phyloP scores from a whole-genome alignment of 306 rosid genomes.

The Quercus aquifolioides region DNA sequence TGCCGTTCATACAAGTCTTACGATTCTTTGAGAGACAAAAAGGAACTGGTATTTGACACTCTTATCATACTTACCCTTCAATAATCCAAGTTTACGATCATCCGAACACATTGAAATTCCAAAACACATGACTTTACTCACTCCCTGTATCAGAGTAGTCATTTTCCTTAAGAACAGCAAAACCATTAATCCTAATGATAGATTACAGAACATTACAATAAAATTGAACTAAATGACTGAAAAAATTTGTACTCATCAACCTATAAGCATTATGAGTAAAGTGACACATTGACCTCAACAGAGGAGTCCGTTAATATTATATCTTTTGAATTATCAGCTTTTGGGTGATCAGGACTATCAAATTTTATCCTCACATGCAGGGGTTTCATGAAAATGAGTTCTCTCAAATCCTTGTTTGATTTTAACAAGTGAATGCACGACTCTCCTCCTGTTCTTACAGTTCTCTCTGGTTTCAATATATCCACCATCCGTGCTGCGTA shows the following conservation, averaged over 20 bases:
- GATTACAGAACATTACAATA: not conserved
- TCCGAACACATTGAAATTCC: not conserved
- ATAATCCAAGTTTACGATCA: not conserved
- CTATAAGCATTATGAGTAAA: conserved; percentile 27
- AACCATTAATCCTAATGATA: not conserved
- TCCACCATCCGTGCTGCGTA: conserved; percentile 60
- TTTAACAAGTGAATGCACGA: conserved; percentile 52
- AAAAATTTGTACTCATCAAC: not conserved
- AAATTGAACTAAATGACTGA: not conserved
- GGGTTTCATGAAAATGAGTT: conserved; percentile 61
- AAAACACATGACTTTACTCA: not conserved
- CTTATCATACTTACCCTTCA: not conserved
- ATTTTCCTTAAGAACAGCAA: not conserved
- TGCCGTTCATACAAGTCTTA: not conserved
- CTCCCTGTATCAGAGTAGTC: too few species aligned
- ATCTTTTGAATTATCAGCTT: conserved; percentile 65
- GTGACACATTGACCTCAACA: conserved; percentile 54
- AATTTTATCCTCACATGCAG: conserved; percentile 68
- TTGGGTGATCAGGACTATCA: conserved; percentile 55
- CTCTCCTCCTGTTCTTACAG: conserved; percentile 49
- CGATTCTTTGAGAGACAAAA: not conserved
- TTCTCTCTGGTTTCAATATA: conserved; percentile 42
- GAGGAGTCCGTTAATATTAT: conserved; percentile 57
- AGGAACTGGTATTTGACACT: not conserved
- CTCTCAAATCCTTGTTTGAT: conserved; percentile 61